Evolutionary conservation across 768 basidiomycete species (phyloP), one percentile per base, ranked within the genome.

Genomic region (Amanita exitialis): DNA sequence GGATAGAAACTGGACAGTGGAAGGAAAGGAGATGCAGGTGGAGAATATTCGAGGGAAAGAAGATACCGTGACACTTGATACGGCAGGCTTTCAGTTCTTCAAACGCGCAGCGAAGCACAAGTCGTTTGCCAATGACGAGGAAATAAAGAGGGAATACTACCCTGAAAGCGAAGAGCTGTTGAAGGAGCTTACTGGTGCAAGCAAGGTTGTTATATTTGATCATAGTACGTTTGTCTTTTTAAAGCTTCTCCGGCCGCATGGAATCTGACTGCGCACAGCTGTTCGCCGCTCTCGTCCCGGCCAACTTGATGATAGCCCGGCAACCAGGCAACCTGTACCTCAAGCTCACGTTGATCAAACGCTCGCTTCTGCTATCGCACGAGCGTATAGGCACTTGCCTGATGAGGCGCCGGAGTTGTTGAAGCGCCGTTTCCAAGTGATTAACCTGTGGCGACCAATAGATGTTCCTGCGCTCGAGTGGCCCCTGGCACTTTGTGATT

Each of bases 381-480:
- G 79, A 7, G 76, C 80, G 1, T 70, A 73, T 49, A 67, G 70
- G 4, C 77, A 80, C 54, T 68, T 80, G 8, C 60, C 69, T 0
- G 60, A 59, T 0, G 77, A 80, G 3, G 78, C 59, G 0, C 62
- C 68, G 2, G 64, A 62, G 13, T 67, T 79, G 3, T 16, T 79
- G 13, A 61, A 69, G 52, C 66, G 68, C 16, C 72, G 77, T 0
- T 78, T 76, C 66, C 77, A 79, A 51, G 77, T 81, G 28, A 73
- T 82, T 52, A 82, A 80, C 56, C 66, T 82, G 23, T 82, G 80
- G 80, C 66, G 80, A 2, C 78, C 80, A 4, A 79, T 80, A 44
- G 59, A 57, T 1, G 61, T 74, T 53, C 60, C 72, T 0, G 78
- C 76, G 0, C 44, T 66, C 6, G 78, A 80, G 53, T 73, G 68